Evolutionary conservation across 495 filamentous ascomycete species (phyloP).

Genomic region (Hypomontagnella submonticulosa): DNA sequence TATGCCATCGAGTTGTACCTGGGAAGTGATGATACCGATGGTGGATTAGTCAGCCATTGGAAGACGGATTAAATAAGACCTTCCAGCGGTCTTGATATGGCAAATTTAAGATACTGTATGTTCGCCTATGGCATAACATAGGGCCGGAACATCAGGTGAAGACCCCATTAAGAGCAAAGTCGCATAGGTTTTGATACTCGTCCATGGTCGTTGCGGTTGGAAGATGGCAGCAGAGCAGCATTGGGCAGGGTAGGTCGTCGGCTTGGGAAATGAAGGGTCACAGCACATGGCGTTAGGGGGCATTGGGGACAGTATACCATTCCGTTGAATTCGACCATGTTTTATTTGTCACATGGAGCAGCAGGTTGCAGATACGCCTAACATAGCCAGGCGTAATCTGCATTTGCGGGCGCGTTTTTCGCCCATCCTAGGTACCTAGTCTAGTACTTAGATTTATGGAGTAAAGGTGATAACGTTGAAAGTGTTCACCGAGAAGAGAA

Average conservation of each 20-base stretch:
- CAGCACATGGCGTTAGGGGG: slow-evolving; percentile 51
- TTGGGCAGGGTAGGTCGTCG: slow-evolving; percentile 46
- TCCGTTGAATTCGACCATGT: slow-evolving; percentile 45
- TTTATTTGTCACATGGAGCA: slow-evolving; percentile 43
- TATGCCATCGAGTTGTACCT: slow-evolving; percentile 91
- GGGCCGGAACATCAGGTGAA: slow-evolving; percentile 21
- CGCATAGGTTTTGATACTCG: slow-evolving; percentile 37
- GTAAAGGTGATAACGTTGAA: slow-evolving; percentile 20
- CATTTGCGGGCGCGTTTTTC: slow-evolving; percentile 19
- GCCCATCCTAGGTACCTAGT: slow-evolving; percentile 19
- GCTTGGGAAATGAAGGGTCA: slow-evolving; percentile 50
- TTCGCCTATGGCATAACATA: slow-evolving; percentile 26
- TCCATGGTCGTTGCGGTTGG: slow-evolving; percentile 27
- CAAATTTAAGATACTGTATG: slow-evolving; percentile 35
- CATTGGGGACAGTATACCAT: slow-evolving; percentile 51
- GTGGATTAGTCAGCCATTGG: slow-evolving; percentile 81
- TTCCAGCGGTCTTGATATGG: slow-evolving; percentile 14
- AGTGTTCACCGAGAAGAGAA: slow-evolving; percentile 7
- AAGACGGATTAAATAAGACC: slow-evolving; percentile 78
- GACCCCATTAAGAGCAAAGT: slow-evolving; percentile 27
- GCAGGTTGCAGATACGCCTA: slow-evolving; percentile 16
- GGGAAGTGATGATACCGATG: slow-evolving; percentile 78
- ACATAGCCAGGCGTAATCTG: slow-evolving; percentile 24
- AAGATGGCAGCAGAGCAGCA: slow-evolving; percentile 36
- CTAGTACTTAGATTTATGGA: slow-evolving; percentile 20